Base-by-base conservation (phyloP, 495 filamentous ascomycete genomes). In the Pyronema omphalodes region DNA sequence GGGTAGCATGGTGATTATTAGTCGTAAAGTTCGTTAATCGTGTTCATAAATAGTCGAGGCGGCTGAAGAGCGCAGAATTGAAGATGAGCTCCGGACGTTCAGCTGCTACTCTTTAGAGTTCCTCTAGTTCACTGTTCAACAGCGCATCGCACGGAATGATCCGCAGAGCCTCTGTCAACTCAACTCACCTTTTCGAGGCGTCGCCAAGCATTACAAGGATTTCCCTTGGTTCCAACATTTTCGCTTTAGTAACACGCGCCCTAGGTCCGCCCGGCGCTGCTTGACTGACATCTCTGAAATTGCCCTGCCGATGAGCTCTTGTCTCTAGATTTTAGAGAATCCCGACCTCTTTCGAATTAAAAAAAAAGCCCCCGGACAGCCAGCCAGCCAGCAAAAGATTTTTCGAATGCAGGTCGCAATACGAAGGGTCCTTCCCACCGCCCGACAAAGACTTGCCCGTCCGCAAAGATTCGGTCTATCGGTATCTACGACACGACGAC, bases 361-460 rank as follows among this genome's bases (percentile, higher is more conserved):
- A 29, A 29, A n/a, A n/a, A n/a, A n/a, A n/a, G 37, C 6, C 17
- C 39, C 39, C 17, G 12, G 12, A 43, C 39, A 12, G 3, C 39
- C 17, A 43, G 39, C 39, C 8, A 40, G 37, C 9, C 37, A n/a
- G 37, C n/a, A n/a, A 12, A 12, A 48, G 44, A 17, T 4, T 23
- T 51, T 19, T 37, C 33, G 18, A 9, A 64, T 64, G 61, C 61
- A 55, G 56, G 45, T 55, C 53, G 57, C 63, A 44, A 60, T 58
- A 37, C 60, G 60, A 57, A 50, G 61, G 61, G 61, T 64, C 37
- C 47, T 63, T 53, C 60, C 61, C 54, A 53, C 59, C 23, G 49
- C 55, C 43, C 54, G 60, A 40, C 57, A 55, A 59, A 57, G 54
- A 57, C 57, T 56, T 23, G 45, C 52, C 9, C 43, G 52, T 17